phyloP scores from a whole-genome alignment of 306 rosid species.

The Trifolium subterraneum region DNA sequence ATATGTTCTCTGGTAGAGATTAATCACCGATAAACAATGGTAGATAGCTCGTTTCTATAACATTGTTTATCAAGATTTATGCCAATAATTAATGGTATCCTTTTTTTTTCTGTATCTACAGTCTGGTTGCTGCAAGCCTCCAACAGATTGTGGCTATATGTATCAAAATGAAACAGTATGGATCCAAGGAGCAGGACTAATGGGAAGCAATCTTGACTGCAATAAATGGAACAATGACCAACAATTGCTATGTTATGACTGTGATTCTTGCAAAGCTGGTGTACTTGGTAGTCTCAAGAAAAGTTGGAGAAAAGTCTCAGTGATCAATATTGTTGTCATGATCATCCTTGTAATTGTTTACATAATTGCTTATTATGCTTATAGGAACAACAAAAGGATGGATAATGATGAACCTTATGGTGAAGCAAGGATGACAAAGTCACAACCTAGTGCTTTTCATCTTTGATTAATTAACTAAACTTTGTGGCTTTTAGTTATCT shows the following conservation, averaged over 20 bases:
- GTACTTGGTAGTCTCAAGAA: conserved; percentile 81
- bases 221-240: conserved; percentile 80
- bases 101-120: conserved; percentile 26
- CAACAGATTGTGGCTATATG: conserved; percentile 66
- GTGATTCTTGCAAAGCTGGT: conserved; percentile 91
- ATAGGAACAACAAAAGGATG: conserved; percentile 68
- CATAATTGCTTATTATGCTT: conserved; percentile 78
- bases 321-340: conserved; percentile 76
- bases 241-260: conserved; percentile 65
- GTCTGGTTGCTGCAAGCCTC: conserved; percentile 99
- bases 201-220: conserved; percentile 58
- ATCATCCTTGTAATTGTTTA: conserved; percentile 76
- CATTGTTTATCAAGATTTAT: too few species aligned
- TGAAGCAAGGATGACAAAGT: conserved; percentile 84
- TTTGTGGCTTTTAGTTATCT: background rate
- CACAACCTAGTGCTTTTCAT: conserved; percentile 64
- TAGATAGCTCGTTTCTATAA: too few species aligned
- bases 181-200: conserved; percentile 50
- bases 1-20: too few species aligned
- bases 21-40: too few species aligned
- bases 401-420: conserved; percentile 84
- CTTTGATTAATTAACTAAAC: conserved; percentile 38
- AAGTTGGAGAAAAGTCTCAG: conserved; percentile 95
- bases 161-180: conserved; percentile 76
- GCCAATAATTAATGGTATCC: background rate